These are phyloP conservation scores for Sporothrix curviconia DNA, from an alignment of 2,329 filamentous ascomycete genomes.

Conservation along the genomic window DNA sequence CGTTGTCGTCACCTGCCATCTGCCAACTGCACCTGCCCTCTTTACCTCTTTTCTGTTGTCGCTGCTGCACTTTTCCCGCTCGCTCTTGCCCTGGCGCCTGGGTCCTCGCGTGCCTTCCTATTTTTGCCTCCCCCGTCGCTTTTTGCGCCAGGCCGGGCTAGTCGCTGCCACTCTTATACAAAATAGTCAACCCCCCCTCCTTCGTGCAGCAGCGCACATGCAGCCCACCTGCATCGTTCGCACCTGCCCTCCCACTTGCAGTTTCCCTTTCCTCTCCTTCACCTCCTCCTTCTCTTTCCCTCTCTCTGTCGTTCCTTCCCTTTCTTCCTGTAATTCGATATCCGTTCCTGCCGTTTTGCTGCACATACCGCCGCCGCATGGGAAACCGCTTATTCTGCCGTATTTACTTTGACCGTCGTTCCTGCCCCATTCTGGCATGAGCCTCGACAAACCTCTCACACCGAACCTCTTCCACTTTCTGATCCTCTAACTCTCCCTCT, in stretches of 20 bases:
- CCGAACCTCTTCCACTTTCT: too few relatives aligned
- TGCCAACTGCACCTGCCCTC: not conserved
- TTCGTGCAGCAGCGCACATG: conserved; percentile 11
- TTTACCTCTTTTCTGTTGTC: not conserved
- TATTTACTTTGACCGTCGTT: not conserved
- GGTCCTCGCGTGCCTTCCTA: conserved; percentile 3
- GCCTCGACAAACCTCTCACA: too few relatives aligned
- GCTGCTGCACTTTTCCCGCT: not conserved
- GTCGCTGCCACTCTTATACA: conserved; percentile 2
- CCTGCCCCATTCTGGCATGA: too few relatives aligned
- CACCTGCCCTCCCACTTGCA: not conserved
- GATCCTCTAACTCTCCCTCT: not conserved
- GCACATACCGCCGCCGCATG: not conserved
- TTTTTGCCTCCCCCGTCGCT: conserved; percentile 13
- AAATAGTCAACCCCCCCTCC: conserved; percentile 5
- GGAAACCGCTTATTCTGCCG: not conserved
- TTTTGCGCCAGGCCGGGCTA: not conserved
- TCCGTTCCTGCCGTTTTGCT: not conserved
- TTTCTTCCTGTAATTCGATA: not conserved
- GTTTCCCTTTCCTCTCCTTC: not conserved
- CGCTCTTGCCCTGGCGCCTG: not conserved
- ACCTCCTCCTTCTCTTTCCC: not conserved
- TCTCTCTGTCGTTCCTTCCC: not conserved
- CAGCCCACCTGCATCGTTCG: conserved; percentile 4
- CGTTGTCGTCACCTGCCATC: conserved; percentile 9